phyloP scores from a whole-genome alignment of 164 flowering plant genomes.

The Cinnamomum chago region DNA sequence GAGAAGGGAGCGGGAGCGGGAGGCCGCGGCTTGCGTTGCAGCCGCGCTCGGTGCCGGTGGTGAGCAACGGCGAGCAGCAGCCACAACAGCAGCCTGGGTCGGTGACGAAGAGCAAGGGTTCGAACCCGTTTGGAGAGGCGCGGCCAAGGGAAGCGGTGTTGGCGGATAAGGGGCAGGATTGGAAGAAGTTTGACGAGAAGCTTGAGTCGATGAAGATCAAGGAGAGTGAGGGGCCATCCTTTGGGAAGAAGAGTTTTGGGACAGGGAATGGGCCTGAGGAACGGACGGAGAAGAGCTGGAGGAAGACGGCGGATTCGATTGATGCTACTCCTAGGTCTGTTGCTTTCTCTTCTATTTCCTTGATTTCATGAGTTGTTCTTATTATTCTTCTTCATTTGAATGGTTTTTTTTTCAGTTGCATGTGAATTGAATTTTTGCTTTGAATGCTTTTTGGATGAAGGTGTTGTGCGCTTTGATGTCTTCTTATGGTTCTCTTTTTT shows the following conservation, averaged over 20 bases:
- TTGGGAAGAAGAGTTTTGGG: constrained; percentile 45
- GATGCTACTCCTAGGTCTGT: constrained; percentile 33
- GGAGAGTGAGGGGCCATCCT: constrained; percentile 33
- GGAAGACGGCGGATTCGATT: constrained; percentile 39
- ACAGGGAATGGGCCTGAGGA: constrained; percentile 34
- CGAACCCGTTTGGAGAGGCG: constrained; percentile 90
- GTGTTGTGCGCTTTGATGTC: no score
- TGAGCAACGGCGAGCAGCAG: constrained; percentile 26
- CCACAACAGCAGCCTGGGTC: constrained; percentile 16
- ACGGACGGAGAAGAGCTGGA: constrained; percentile 58
- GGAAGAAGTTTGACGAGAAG: constrained; percentile 91
- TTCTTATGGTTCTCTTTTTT: no score
- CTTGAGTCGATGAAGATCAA: constrained; percentile 62
- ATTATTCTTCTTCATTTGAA: no score
- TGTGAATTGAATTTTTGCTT: no score
- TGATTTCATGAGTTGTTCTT: neutral
- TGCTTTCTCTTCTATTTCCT: neutral
- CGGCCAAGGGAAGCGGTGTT: constrained; percentile 96
- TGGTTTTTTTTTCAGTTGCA: no score
- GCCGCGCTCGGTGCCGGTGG: constrained; percentile 60
- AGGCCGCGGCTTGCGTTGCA: constrained; percentile 81
- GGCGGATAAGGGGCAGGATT: constrained; percentile 87
- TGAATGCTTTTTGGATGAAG: no score
- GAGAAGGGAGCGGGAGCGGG: constrained; percentile 25
- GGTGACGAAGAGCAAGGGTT: constrained; percentile 42